Evolutionary conservation across 805 yeast genomes (phyloP), one percentile per base, ranked within the genome.

Genomic region (Ogataea neopini): DNA sequence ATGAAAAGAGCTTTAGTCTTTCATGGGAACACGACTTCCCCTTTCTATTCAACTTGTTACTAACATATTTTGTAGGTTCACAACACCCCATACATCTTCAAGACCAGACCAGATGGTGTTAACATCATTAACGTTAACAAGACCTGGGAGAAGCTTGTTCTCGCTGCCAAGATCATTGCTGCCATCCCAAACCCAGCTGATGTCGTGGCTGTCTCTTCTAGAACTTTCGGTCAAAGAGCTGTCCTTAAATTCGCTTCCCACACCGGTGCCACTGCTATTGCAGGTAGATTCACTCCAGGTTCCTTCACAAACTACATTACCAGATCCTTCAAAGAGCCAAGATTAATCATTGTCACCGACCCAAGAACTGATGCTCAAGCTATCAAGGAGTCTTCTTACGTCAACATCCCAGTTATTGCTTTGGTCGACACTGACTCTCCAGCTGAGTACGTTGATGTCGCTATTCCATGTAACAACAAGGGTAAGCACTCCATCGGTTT

Each of bases 251-350:
- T 86, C 73, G 97, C 99, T 73, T 88, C 97, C 68, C 98, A 94
- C 91, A 91, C 98, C 68, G 98, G 98, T 78, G 97, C 99, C 66
- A 92, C 98, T 66, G 91, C 99, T 74, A 92, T 94, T 80, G 99
- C 99, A 68, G 99, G 99, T 80, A 90, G 99, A 83, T 94, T 94
- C 88, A 94, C 99, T 69, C 99, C 99, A 80, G 99, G 99, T 88
- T 85, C 87, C 82, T 94, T 94, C 94, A 94, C 99, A 75, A 94
- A 94, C 84, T 94, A 94, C 83, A 94, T 92, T 83, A 94, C 99
- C 79, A 92, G 97, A 81, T 89, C 97, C 67, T 94, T 94, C 97
- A 94, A 92, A 83, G 99, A 94, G 84, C 99, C 99, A 84, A 89
- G 99, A 83, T 86, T 94, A 74, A 90, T 94, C 75, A 81, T 94